Conservation (phyloP, 257 asterid genomes). For the Nicotiana tabacum region DNA sequence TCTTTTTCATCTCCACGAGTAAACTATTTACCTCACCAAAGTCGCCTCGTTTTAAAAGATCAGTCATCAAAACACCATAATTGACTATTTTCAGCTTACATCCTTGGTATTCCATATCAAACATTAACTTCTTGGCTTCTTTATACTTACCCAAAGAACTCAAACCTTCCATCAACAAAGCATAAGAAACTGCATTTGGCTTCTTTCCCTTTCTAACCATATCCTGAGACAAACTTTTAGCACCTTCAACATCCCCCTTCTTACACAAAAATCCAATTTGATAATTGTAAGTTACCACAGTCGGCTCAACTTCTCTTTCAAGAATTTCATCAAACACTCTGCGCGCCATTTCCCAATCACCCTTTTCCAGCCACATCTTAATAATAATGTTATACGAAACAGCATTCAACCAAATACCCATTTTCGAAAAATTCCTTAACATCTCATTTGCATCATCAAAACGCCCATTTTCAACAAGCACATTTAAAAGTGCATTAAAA, state of each 20-base stretch:
- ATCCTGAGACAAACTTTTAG: constrained; percentile 51
- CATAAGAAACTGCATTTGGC: constrained; percentile 66
- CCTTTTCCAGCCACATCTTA: constrained; percentile 61
- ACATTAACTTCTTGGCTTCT: constrained; percentile 41
- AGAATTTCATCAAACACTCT: constrained; percentile 84
- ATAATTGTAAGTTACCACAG: constrained; percentile 66
- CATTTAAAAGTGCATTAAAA: constrained; percentile 69
- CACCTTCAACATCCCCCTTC: constrained; percentile 52
- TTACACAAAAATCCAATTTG: constrained; percentile 71
- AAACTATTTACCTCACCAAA: constrained; percentile 59
- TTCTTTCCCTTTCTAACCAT: constrained; percentile 57
- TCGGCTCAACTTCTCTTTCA: constrained; percentile 61
- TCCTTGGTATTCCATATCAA: constrained; percentile 66
- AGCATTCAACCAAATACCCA: constrained; percentile 60
- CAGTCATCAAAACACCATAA: constrained; percentile 69
- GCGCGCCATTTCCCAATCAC: constrained; percentile 56
- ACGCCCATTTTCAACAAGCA: constrained; percentile 45
- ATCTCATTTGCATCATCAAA: constrained; percentile 41
- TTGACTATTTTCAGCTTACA: constrained; percentile 60
- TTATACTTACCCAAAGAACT: constrained; percentile 13
- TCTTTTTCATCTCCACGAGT: constrained; percentile 75
- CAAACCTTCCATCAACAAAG: background rate
- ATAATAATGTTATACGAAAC: constrained; percentile 74
- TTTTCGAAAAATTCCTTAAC: constrained; percentile 33
- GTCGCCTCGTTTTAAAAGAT: constrained; percentile 55